These are phyloP conservation scores for Suillus luteus DNA, from an alignment of 768 basidiomycete species.

Conservation along the genomic window DNA sequence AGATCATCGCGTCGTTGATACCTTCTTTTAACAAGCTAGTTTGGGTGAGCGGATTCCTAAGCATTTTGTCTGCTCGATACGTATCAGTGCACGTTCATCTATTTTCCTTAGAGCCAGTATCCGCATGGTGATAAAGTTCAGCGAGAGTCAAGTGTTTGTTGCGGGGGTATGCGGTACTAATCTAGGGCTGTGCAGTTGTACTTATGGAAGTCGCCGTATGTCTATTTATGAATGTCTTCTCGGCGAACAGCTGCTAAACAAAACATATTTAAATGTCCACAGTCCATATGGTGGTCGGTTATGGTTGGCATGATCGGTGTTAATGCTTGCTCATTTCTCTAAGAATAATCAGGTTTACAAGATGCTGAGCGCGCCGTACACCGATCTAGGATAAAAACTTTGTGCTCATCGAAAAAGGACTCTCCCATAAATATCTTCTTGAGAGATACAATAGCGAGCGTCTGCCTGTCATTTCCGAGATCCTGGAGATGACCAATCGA, in stretches of 20 bases:
- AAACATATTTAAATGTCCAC: neutral
- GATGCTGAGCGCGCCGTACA: constrained; percentile 24
- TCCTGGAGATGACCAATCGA: constrained; percentile 26
- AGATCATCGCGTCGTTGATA: constrained; percentile 23
- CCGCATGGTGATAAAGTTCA: neutral
- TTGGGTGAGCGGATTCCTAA: constrained; percentile 33
- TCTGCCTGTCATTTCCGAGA: constrained; percentile 28
- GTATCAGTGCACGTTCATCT: neutral
- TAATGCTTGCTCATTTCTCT: neutral
- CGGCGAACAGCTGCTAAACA: neutral
- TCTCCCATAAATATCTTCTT: constrained; percentile 24
- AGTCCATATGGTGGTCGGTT: neutral
- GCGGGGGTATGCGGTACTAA: constrained; percentile 6
- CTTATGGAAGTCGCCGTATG: neutral
- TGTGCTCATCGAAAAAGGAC: constrained; percentile 24
- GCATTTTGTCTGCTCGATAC: constrained; percentile 1
- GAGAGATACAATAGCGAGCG: constrained; percentile 28
- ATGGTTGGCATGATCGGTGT: neutral
- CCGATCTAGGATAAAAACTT: constrained; percentile 27
- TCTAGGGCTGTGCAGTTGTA: neutral
- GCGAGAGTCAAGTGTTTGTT: neutral
- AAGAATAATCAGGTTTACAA: constrained; percentile 36
- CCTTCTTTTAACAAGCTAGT: constrained; percentile 28
- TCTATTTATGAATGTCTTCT: neutral
- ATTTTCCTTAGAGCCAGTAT: neutral